phyloP scores from a whole-genome alignment of 148 eudicot genomes.

The Cornus florida region DNA sequence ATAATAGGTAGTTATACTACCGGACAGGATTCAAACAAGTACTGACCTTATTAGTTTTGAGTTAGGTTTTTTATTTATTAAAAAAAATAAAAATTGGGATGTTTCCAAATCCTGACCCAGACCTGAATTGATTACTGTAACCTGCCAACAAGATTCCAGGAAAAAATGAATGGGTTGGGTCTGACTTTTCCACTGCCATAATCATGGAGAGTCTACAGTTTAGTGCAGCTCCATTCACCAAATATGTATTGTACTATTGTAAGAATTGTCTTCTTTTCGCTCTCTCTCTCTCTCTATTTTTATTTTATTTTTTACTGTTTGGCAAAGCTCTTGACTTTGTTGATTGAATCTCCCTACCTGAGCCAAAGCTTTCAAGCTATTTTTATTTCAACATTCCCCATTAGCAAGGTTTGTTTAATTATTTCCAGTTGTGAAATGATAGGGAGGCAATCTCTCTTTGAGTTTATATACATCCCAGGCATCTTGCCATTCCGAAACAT shows the following conservation, averaged over 20 bases:
- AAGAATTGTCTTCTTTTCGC: neutral
- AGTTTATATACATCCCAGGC: neutral
- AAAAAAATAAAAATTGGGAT: too few relatives aligned
- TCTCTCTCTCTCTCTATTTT: neutral
- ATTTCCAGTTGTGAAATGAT: neutral
- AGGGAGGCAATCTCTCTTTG: neutral
- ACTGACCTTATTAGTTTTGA: neutral
- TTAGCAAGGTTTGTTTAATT: neutral
- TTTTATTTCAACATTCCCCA: neutral
- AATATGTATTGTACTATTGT: neutral
- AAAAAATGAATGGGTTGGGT: neutral
- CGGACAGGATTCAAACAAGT: too few relatives aligned
- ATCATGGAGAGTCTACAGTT: neutral
- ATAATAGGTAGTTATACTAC: too few relatives aligned
- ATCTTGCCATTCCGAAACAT: neutral
- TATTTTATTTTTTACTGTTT: too few relatives aligned
- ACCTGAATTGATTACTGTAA: neutral
- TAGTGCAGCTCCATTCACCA: neutral
- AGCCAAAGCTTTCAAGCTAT: too few relatives aligned
- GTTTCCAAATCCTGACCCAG: neutral
- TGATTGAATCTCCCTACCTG: neutral
- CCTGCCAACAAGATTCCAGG: neutral
- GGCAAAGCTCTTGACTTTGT: neutral
- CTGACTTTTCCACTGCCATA: neutral
- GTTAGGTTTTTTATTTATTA: neutral